Evolutionary conservation across 371 early-diverging fungal genomes (phyloP).

Genomic region (Nematocida ausubeli): DNA sequence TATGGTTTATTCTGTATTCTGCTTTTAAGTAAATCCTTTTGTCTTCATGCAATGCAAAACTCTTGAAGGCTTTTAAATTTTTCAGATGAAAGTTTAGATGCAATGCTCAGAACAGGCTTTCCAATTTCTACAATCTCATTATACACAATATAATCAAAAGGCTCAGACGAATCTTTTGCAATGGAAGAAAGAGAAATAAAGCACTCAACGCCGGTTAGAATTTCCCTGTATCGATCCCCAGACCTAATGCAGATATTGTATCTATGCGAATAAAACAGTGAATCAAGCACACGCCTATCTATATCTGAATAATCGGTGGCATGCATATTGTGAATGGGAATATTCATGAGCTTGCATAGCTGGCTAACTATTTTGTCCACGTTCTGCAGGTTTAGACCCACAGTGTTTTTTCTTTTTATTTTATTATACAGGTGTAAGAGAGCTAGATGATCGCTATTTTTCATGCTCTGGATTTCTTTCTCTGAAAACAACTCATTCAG

Average conservation of each 20-base stretch:
- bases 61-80: neutral
- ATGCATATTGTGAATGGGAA: neutral
- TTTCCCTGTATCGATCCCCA: constrained; percentile 13
- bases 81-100: neutral
- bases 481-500: neutral
- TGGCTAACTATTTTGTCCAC: neutral
- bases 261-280: neutral
- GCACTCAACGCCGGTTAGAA: neutral
- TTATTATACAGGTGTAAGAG: neutral
- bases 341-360: neutral
- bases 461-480: neutral
- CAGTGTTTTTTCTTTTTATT: neutral
- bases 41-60: too few species aligned
- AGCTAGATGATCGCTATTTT: constrained; percentile 1
- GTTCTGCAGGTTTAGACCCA: neutral
- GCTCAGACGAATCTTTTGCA: neutral
- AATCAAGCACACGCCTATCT: neutral
- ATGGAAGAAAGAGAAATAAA: neutral
- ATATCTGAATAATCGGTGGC: neutral
- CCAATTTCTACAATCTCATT: neutral
- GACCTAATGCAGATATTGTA: neutral
- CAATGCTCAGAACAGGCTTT: neutral
- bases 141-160: neutral
- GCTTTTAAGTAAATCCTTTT: too few species aligned
- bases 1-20: too few species aligned